Evolutionary conservation across 345 rosid species (phyloP).

Genomic region (Arabis alpina): DNA sequence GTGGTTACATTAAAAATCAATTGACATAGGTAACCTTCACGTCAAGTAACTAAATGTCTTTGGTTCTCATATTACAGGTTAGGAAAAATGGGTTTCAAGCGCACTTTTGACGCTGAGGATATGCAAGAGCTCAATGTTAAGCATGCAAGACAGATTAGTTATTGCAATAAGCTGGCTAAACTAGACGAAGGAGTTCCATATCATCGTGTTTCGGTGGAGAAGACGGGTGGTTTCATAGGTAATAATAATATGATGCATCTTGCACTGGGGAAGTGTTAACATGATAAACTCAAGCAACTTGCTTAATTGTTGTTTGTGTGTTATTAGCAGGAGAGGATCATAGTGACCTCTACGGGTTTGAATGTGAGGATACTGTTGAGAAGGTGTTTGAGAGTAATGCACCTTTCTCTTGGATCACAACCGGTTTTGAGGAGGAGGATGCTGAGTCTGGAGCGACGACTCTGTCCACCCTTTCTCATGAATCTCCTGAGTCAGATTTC

Average conservation of each 20-base stretch:
- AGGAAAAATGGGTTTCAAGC: conserved; percentile 52
- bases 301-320: conserved; percentile 22
- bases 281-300: conserved; percentile 24
- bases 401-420: conserved; percentile 38
- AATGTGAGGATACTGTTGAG: conserved; percentile 38
- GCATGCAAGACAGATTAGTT: conserved; percentile 51
- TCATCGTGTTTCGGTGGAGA: conserved; percentile 30
- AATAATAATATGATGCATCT: conserved; percentile 32
- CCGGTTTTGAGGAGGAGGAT: conserved; percentile 53
- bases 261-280: conserved; percentile 9
- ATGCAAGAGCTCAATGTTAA: conserved; percentile 48
- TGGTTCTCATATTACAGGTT: conserved; percentile 26
- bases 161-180: conserved; percentile 42
- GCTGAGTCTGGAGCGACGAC: conserved; percentile 38
- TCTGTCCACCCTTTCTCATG: conserved; percentile 49
- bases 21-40: conserved; percentile 7
- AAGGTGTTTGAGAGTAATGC: conserved; percentile 42
- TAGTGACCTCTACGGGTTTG: conserved; percentile 33
- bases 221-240: conserved; percentile 42
- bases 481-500: conserved; percentile 45
- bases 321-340: conserved; percentile 44
- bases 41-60: conserved; percentile 26
- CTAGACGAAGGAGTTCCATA: conserved; percentile 41
- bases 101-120: conserved; percentile 56
- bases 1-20: background rate